phyloP scores from a whole-genome alignment of 2,329 filamentous ascomycete genomes.

The Metarhizium guizhouense region DNA sequence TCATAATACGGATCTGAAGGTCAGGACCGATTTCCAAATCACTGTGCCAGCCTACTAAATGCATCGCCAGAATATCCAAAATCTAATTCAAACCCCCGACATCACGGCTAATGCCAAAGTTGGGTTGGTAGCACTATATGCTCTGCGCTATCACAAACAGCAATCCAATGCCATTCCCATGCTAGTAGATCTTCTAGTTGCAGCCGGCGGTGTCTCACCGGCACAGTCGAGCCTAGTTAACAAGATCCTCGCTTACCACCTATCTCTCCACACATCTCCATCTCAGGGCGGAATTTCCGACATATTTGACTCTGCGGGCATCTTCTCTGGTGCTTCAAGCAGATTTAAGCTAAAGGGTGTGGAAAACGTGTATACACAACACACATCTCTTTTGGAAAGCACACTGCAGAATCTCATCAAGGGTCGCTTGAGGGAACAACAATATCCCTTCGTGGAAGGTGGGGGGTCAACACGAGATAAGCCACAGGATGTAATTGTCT shows the following conservation, averaged over 20 bases:
- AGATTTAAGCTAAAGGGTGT: slow-evolving; percentile 94
- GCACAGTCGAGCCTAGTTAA: slow-evolving; percentile 71
- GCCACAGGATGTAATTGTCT: slow-evolving; percentile 91
- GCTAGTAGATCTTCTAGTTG: slow-evolving; percentile 75
- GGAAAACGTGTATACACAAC: slow-evolving; percentile 98
- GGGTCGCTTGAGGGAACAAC: slow-evolving; percentile 72
- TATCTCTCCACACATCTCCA: slow-evolving; percentile 72
- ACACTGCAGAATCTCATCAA: slow-evolving; percentile 92
- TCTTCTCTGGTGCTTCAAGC: slow-evolving; percentile 80
- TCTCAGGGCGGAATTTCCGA: slow-evolving; percentile 76
- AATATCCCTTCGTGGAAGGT: slow-evolving; percentile 91
- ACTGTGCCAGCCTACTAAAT: slow-evolving; percentile 13
- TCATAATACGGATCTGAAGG: slow-evolving; percentile 83
- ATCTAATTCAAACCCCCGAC: slow-evolving; percentile 69
- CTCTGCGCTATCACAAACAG: slow-evolving; percentile 81
- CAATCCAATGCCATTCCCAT: slow-evolving; percentile 76
- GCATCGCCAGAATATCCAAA: slow-evolving; percentile 61
- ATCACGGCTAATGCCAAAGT: slow-evolving; percentile 80
- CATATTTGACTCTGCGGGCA: slow-evolving; percentile 82
- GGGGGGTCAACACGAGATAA: slow-evolving; percentile 83
- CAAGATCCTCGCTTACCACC: slow-evolving; percentile 76
- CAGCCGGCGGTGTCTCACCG: slow-evolving; percentile 71
- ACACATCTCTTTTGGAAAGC: slow-evolving; percentile 77
- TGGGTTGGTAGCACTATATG: slow-evolving; percentile 86
- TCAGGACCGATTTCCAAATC: slow-evolving; percentile 25